These are phyloP conservation scores for Ephemerocybe angulata DNA, from an alignment of 768 basidiomycete species.

Conservation along the genomic window DNA sequence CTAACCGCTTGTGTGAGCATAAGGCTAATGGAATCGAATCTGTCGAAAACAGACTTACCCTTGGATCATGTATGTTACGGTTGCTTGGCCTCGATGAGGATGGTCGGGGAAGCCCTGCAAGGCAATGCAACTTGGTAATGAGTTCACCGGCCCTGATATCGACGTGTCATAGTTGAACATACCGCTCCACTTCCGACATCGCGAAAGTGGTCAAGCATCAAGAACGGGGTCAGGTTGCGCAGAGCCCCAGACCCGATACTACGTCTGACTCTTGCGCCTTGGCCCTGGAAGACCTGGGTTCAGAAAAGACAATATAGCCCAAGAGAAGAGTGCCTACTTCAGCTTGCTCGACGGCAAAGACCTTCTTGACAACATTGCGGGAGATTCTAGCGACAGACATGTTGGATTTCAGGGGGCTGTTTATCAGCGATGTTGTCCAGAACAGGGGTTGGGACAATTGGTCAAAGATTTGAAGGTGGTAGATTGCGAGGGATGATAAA, in stretches of 20 bases:
- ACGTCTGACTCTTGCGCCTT: constrained; percentile 77
- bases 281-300: constrained; percentile 47
- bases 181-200: constrained; percentile 67
- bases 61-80: constrained; percentile 86
- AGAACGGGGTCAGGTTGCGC: constrained; percentile 83
- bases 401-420: not conserved
- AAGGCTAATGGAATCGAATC: not conserved
- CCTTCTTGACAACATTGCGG: constrained; percentile 70
- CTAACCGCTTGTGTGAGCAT: constrained; percentile 27
- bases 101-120: constrained; percentile 85
- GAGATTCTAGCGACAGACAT: constrained; percentile 42
- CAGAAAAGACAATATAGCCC: constrained; percentile 3
- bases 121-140: not conserved
- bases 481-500: not conserved
- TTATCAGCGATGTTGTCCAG: not conserved
- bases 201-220: constrained; percentile 86
- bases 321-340: constrained; percentile 44
- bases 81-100: constrained; percentile 87
- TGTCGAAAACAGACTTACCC: constrained; percentile 42
- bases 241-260: constrained; percentile 77
- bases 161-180: constrained; percentile 20
- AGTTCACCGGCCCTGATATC: not conserved
- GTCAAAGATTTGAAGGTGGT: not conserved
- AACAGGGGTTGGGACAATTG: not conserved
- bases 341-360: constrained; percentile 69